These are phyloP conservation scores for Sabuloglossum arenarium DNA, from an alignment of 495 filamentous ascomycete species.

Conservation along the genomic window DNA sequence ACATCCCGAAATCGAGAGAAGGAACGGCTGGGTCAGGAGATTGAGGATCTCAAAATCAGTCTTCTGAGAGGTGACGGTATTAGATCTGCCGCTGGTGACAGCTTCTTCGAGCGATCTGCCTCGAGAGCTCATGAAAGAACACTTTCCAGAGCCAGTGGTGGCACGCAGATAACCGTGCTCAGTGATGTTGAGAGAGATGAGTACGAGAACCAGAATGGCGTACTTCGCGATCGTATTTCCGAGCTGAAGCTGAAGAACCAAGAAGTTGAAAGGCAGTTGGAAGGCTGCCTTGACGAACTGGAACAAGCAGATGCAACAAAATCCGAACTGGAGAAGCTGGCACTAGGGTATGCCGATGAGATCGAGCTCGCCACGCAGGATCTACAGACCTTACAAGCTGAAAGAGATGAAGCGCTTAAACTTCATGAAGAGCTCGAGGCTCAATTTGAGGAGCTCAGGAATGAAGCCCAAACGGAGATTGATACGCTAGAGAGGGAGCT, in stretches of 20 bases:
- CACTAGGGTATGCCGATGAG: constrained; percentile 47
- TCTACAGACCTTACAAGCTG: constrained; percentile 56
- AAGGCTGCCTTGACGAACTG: constrained; percentile 42
- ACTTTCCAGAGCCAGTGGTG: constrained; percentile 49
- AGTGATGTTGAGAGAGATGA: constrained; percentile 74
- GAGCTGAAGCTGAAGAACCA: constrained; percentile 69
- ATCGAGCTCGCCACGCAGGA: constrained; percentile 59
- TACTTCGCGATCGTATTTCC: constrained; percentile 70
- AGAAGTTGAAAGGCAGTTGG: constrained; percentile 52
- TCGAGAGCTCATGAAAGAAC: constrained; percentile 62
- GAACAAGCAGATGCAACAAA: constrained; percentile 38
- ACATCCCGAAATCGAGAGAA: constrained; percentile 90
- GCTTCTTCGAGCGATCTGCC: constrained; percentile 78
- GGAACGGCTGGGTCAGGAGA: constrained; percentile 86
- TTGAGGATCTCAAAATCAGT: constrained; percentile 82
- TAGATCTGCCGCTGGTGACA: constrained; percentile 58
- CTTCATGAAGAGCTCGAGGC: constrained; percentile 59
- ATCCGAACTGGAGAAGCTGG: constrained; percentile 35
- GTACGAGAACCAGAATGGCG: constrained; percentile 58
- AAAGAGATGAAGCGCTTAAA: constrained; percentile 69
- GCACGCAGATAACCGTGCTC: constrained; percentile 41
- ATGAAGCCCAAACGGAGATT: constrained; percentile 68
- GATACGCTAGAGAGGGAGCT: constrained; percentile 62
- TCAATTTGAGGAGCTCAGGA: constrained; percentile 56
- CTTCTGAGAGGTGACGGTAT: constrained; percentile 44